Base-by-base conservation (phyloP, 2,329 filamentous ascomycete genomes). In the Beauveria sp. region DNA sequence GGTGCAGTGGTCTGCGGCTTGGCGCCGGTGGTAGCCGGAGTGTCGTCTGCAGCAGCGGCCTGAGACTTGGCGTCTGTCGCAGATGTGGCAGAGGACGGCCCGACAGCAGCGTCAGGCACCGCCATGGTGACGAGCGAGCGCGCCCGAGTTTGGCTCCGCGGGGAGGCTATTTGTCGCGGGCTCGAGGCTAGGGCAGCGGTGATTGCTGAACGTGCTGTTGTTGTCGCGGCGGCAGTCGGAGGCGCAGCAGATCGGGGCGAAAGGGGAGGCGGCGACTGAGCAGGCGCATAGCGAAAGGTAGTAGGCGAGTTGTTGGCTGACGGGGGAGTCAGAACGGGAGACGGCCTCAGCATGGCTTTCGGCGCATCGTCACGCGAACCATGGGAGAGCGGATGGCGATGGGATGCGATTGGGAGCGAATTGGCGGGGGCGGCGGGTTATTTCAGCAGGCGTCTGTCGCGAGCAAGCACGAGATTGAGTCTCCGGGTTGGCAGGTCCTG, bases 271-370 rank as follows among this genome's bases (percentile, higher is more conserved):
- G 51, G 53, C 22, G 56, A 63, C 46, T 40, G 46, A 14, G 51
- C 51, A 5, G 61, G 56, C 26, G 57, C 61, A 63, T 63, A 57
- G 43, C 61, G 61, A 60, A 63, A 60, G 40, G 61, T 14, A 4
- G 56, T 57, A 5, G 61, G 61, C 49, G 61, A 63, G 42, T n/a
- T 52, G 52, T 53, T 63, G 38, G 58, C 42, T 40, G 58, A 9
- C 24, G 38, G 57, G 24, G 61, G 56, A 6, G 57, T 56, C 51
- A 62, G 38, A 45, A 62, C 56, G 38, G 61, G 61, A 49, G 61
- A 62, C 12, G 61, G 52, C 52, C 58, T 63, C 52, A 63, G 46
- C 61, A 63, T 63, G 61, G 57, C 61, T 60, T 56, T 16, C 50
- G 61, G 38, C 50, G 61, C 61, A 63, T 63, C 46, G 61, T 63